A percentile compares a stretch with the other conserved stretches of the same genome.
phyloP scores from a whole-genome alignment of 2,329 filamentous ascomycete genomes.

The Exophiala xenobiotica region DNA sequence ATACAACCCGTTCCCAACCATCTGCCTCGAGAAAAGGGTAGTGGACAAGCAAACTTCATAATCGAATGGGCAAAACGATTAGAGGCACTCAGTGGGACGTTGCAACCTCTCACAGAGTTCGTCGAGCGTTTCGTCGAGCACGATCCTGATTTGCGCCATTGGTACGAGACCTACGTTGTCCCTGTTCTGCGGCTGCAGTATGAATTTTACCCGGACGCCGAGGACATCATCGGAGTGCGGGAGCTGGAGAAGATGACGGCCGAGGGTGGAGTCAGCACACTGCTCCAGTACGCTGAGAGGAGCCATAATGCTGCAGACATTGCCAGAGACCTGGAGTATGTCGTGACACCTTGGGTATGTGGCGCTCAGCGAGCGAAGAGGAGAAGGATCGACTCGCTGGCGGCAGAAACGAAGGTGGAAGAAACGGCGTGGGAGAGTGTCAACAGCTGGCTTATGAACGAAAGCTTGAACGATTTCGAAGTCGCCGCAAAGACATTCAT shows the following conservation, averaged over 20 bases:
- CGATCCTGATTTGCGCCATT: slow-evolving; percentile 54
- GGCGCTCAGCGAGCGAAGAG: slow-evolving; percentile 57
- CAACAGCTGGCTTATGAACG: slow-evolving; percentile 59
- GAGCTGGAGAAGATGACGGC: slow-evolving; percentile 54
- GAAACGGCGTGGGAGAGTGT: slow-evolving; percentile 55
- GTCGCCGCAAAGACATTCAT: slow-evolving; percentile 52
- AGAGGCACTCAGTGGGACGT: slow-evolving; percentile 58
- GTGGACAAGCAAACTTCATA: slow-evolving; percentile 50
- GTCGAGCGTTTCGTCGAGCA: slow-evolving; percentile 58
- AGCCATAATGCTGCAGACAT: slow-evolving; percentile 36
- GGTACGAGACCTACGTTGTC: slow-evolving; percentile 60
- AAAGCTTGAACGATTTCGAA: slow-evolving; percentile 51
- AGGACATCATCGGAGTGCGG: slow-evolving; percentile 48
- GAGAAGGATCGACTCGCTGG: slow-evolving; percentile 45
- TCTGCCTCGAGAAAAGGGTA: slow-evolving; percentile 17
- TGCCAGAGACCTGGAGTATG: slow-evolving; percentile 56
- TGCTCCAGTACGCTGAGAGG: slow-evolving; percentile 48
- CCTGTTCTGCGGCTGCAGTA: slow-evolving; percentile 61
- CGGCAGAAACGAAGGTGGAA: slow-evolving; percentile 26
- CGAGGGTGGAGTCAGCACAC: slow-evolving; percentile 51
- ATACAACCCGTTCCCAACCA: slow-evolving; percentile 15
- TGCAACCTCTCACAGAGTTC: slow-evolving; percentile 56
- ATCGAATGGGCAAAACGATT: slow-evolving; percentile 61
- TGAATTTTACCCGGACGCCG: slow-evolving; percentile 59
- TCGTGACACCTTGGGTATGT: slow-evolving; percentile 65